phyloP scores from a whole-genome alignment of 169 alveolate species.

The Cyclospora cayetanensis region DNA sequence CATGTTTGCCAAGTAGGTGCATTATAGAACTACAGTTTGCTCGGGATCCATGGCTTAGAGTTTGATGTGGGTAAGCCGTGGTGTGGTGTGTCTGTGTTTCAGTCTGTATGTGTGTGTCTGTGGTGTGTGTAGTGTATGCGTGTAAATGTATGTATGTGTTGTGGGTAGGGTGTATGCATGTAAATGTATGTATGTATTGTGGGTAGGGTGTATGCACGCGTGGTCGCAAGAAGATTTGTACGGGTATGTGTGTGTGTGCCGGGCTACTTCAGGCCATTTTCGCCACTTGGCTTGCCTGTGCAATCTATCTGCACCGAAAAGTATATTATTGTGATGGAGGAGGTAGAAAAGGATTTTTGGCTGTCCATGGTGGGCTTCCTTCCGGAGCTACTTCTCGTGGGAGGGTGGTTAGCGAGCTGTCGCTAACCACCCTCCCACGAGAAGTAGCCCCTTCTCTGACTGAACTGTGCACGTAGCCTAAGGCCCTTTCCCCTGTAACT shows the following conservation, averaged over 20 bases:
- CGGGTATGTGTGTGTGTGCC: not conserved
- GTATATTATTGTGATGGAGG: not conserved
- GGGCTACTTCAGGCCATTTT: slow-evolving; percentile 55
- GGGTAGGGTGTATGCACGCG: not conserved
- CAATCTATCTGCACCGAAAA: slow-evolving; percentile 36
- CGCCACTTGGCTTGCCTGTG: not conserved
- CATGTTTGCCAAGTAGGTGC: slow-evolving; percentile 12
- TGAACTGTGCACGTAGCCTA: too few relatives aligned
- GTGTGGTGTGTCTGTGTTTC: not conserved
- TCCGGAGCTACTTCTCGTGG: too few relatives aligned
- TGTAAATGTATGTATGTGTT: not conserved
- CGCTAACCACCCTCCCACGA: too few relatives aligned
- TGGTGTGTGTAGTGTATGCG: not conserved
- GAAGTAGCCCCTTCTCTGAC: too few relatives aligned
- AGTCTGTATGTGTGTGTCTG: not conserved
- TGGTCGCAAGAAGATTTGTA: not conserved
- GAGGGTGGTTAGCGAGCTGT: too few relatives aligned
- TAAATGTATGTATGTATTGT: not conserved
- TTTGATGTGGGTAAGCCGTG: too few relatives aligned
- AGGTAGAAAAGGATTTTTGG: slow-evolving; percentile 51
- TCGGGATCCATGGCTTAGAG: too few relatives aligned
- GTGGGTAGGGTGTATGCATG: not conserved
- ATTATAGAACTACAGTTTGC: too few relatives aligned
- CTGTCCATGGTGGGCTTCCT: not conserved
- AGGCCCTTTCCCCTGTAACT: too few relatives aligned